phyloP scores from a whole-genome alignment of 2,329 filamentous ascomycete species.

The Exophiala sp. region DNA sequence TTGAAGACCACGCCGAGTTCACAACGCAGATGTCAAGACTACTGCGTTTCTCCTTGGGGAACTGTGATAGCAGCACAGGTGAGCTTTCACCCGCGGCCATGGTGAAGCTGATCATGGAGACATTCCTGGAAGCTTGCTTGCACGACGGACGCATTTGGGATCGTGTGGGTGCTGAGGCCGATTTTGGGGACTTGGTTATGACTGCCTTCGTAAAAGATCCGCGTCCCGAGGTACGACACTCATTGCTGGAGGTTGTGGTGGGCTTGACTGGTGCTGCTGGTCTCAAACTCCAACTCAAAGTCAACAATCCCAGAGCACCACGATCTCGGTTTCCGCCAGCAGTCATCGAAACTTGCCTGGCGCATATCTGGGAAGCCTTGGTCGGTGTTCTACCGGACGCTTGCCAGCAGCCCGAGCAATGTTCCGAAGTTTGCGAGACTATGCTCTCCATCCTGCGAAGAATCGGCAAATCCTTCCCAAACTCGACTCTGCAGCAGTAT shows the following conservation, averaged over 20 bases:
- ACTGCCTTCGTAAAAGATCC: conserved; percentile 34
- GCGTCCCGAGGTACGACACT: conserved; percentile 22
- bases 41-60: conserved; percentile 19
- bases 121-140: conserved; percentile 46
- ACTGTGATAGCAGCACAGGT: conserved; percentile 1
- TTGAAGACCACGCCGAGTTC: conserved; percentile 31
- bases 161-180: conserved; percentile 17
- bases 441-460: conserved; percentile 40
- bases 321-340: conserved; percentile 25
- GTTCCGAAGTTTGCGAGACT: conserved; percentile 44
- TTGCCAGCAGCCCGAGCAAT: conserved; percentile 35
- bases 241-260: conserved; percentile 24
- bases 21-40: conserved; percentile 18
- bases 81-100: conserved; percentile 15
- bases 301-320: conserved; percentile 22
- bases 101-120: conserved; percentile 36
- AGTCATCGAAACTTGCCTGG: conserved; percentile 32
- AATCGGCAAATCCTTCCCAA: conserved; percentile 37
- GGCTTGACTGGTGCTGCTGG: conserved; percentile 22
- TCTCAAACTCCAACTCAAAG: conserved; percentile 23
- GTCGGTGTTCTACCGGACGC: conserved; percentile 38
- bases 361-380: conserved; percentile 43
- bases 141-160: conserved; percentile 45
- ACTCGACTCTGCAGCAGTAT: conserved; percentile 38
- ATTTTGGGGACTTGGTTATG: conserved; percentile 18